phyloP scores from a whole-genome alignment of 1,139 yeast species.

The Yamadazyma dushanensis region DNA sequence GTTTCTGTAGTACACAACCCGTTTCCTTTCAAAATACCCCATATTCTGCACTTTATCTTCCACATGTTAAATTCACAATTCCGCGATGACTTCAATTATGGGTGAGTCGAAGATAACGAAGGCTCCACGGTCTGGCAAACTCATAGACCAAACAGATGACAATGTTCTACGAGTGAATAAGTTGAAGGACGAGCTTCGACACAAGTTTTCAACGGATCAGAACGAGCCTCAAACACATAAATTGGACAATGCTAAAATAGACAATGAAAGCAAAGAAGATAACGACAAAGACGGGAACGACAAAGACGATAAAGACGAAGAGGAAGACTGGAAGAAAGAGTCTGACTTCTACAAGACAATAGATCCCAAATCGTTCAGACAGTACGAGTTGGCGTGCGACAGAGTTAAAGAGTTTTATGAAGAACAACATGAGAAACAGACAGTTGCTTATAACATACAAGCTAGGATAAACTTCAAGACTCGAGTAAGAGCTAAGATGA shows the following conservation, averaged over 20 bases:
- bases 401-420: slow-evolving; percentile 65
- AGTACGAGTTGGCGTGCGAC: slow-evolving; percentile 69
- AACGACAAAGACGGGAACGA: not conserved
- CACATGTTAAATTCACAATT: no score
- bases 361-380: slow-evolving; percentile 53
- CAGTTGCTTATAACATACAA: slow-evolving; percentile 71
- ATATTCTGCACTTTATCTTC: no score
- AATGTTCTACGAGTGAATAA: slow-evolving; percentile 34
- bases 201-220: slow-evolving; percentile 2
- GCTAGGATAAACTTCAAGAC: slow-evolving; percentile 72
- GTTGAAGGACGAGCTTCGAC: slow-evolving; percentile 21
- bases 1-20: no score
- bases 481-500: slow-evolving; percentile 62
- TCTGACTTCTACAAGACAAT: slow-evolving; percentile 35
- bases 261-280: not conserved
- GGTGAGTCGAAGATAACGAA: not conserved
- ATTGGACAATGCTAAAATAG: not conserved
- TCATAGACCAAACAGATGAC: slow-evolving; percentile 40
- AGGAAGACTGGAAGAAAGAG: slow-evolving; percentile 24
- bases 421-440: slow-evolving; percentile 70
- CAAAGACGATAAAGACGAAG: not conserved
- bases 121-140: slow-evolving; percentile 14
- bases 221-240: not conserved
- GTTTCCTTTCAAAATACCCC: no score
- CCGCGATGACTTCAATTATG: slow-evolving; percentile 2